Evolutionary conservation across 2,329 filamentous ascomycete genomes (phyloP), one percentile per base, ranked within the genome.

Genomic region (Hypoxylon rubiginosum): DNA sequence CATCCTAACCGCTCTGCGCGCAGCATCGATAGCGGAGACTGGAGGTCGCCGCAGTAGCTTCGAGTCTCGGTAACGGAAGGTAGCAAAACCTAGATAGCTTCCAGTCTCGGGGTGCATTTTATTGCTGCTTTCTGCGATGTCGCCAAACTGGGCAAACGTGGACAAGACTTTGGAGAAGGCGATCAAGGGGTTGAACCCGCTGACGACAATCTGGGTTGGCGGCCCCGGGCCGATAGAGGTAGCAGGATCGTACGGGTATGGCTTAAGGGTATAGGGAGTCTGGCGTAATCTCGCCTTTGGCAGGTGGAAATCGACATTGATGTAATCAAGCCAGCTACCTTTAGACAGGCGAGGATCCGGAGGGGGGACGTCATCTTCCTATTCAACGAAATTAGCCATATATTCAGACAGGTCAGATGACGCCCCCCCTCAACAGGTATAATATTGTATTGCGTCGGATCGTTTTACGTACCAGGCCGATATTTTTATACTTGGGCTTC

Each of bases 101-200:
- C 96, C 96, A 11, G 94, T 98, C 62, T 94, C 91, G 8, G 96
- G 96, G 79, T 99, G 94, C 74, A 97, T 95, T 78, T 97, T 95
- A 76, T 97, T 97, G 75, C 93, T 94, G 73, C 97, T 91, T 75
- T 94, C 92, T 48, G 91, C 91, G 68, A 99, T 94, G 63, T 97
- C 93, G 57, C 94, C 94, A 80, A 92, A 97, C 2, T 87, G 88
- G 17, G 90, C 88, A 77, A 97, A 97, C 58, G 92, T 87, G 49
- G 91, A 88, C 17, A 87, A 88, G 54, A 97, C 86, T 73, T 93
- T 92, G 59, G 89, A 87, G 73, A 97, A 92, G 11, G 93, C 88
- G 43, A 92, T 91, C 69, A 98, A 83, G 6, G 95, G 94, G 79
- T 98, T 96, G 77, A 97, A 97, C n/a, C 94, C 93, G n/a, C 90